phyloP scores from a whole-genome alignment of 2,329 filamentous ascomycete species.

The Paecilomyces variotii region DNA sequence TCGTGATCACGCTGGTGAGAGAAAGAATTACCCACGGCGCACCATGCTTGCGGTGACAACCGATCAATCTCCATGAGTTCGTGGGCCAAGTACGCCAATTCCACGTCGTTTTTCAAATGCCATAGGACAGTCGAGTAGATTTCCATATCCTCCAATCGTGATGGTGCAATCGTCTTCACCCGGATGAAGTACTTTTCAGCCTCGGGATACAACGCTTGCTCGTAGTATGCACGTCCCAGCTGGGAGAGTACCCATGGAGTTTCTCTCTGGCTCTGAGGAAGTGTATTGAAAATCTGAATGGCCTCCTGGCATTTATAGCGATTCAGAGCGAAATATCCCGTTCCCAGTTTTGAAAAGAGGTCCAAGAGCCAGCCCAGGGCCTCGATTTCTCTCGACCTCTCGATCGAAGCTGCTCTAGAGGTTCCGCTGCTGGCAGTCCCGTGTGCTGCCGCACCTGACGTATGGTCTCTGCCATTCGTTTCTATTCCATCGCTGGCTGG shows the following conservation, averaged over 20 bases:
- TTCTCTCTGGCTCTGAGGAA: constrained; percentile 70
- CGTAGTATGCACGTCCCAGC: constrained; percentile 83
- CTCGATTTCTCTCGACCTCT: constrained; percentile 62
- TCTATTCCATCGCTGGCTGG: constrained; percentile 51
- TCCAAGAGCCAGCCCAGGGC: constrained; percentile 70
- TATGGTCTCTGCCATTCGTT: constrained; percentile 56
- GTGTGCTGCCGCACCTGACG: constrained; percentile 27
- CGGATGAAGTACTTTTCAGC: constrained; percentile 80
- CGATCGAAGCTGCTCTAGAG: constrained; percentile 30
- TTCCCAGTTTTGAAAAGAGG: constrained; percentile 71
- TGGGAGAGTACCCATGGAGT: constrained; percentile 91
- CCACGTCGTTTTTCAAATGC: constrained; percentile 88
- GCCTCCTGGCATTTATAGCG: constrained; percentile 74
- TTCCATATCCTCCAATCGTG: constrained; percentile 89
- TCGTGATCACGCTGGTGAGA: constrained; percentile 89
- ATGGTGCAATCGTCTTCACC: constrained; percentile 71
- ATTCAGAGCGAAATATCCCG: constrained; percentile 68
- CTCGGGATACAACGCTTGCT: constrained; percentile 76
- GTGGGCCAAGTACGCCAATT: constrained; percentile 85
- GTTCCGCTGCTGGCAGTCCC: constrained; percentile 15
- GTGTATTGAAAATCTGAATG: constrained; percentile 60
- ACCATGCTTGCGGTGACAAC: constrained; percentile 92
- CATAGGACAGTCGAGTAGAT: constrained; percentile 98
- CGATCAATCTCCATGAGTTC: constrained; percentile 81
- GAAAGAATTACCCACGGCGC: constrained; percentile 88